Percentiles rank a stretch among this genome's conserved stretches.
phyloP scores from a whole-genome alignment of 2,329 filamentous ascomycete species.

The Pestalotiopsis sp. region DNA sequence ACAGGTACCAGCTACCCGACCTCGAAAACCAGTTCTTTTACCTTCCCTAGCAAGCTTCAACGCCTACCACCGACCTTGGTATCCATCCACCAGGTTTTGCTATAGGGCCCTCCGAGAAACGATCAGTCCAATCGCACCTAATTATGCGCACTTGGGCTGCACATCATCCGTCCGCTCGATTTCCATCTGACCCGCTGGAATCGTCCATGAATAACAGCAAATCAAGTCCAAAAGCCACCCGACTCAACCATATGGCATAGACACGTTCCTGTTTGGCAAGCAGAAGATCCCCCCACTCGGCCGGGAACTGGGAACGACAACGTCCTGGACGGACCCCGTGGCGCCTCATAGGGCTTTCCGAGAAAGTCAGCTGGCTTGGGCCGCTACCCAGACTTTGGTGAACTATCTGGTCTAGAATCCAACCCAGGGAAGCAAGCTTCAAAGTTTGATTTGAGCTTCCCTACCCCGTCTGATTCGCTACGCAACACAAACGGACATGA shows the following conservation, averaged over 20 bases:
- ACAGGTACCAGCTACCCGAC: neutral
- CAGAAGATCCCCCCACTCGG: neutral
- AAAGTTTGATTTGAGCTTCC: constrained; percentile 2
- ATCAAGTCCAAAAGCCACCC: neutral
- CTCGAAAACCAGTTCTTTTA: neutral
- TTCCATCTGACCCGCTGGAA: neutral
- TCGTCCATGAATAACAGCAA: neutral
- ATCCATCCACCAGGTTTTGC: neutral
- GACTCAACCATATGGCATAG: neutral
- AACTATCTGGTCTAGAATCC: neutral
- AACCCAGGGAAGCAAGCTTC: constrained; percentile 2
- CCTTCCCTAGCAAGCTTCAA: neutral
- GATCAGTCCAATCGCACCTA: neutral
- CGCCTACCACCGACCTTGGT: neutral
- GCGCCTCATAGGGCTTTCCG: constrained; percentile 8
- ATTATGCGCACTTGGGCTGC: neutral
- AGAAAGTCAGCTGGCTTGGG: constrained; percentile 6
- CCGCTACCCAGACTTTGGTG: neutral
- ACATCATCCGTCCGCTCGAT: neutral
- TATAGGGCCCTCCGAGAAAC: neutral
- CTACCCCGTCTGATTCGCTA: neutral
- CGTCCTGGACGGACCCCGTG: neutral
- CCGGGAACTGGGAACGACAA: neutral
- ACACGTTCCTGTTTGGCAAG: neutral
- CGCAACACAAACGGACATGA: neutral